A percentile compares a stretch with the other conserved stretches of the same genome.
Conservation (phyloP, 2,329 filamentous ascomycete genomes). For the Colletotrichum eremochloae region DNA sequence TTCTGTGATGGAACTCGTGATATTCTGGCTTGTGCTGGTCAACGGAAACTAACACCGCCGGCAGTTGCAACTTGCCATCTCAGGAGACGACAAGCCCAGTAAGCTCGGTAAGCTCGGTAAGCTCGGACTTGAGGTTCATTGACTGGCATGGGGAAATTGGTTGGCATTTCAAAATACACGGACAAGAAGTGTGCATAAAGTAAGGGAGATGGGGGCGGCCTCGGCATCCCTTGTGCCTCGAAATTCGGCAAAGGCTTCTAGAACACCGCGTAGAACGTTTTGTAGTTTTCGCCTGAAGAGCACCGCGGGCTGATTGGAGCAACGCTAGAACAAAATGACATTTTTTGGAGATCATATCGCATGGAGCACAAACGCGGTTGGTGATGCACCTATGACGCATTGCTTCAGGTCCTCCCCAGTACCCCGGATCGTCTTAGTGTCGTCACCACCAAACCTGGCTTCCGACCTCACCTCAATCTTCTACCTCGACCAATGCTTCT, state of each 20-base stretch:
- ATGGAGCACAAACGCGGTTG: not conserved
- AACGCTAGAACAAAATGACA: not conserved
- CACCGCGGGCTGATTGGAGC: not conserved
- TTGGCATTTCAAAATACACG: not conserved
- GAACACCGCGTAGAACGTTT: not conserved
- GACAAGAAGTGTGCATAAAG: not conserved
- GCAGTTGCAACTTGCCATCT: not conserved
- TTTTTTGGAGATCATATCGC: not conserved
- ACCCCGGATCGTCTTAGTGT: conserved; percentile 4
- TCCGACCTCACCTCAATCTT: not conserved
- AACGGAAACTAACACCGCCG: not conserved
- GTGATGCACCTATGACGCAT: conserved; percentile 27
- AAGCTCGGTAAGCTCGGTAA: not conserved
- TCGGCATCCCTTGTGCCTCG: not conserved
- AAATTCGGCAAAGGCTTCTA: not conserved
- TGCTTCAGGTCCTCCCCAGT: not conserved
- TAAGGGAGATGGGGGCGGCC: not conserved
- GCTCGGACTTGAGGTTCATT: not conserved
- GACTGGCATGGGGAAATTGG: not conserved
- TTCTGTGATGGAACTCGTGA: not conserved
- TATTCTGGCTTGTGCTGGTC: not conserved
- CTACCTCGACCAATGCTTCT: not conserved
- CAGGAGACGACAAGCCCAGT: not conserved
- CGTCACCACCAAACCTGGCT: not conserved
- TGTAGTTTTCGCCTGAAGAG: not conserved